Base-by-base conservation (phyloP, 176 grass and related monocot species). In the Luzula sylvatica region DNA sequence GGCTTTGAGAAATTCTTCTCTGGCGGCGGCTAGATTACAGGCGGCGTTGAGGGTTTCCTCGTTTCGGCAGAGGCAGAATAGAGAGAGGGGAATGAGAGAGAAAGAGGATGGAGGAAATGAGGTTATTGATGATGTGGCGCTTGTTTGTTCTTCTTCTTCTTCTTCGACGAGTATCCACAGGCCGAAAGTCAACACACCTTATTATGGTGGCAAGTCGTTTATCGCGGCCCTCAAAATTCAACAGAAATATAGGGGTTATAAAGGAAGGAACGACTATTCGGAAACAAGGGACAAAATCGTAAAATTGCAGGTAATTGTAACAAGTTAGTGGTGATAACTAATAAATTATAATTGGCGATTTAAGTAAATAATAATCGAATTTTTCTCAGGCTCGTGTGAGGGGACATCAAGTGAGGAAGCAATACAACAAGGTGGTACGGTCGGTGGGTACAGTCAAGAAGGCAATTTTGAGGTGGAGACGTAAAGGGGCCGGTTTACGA, bases 201-300 rank as follows among this genome's bases (percentile, higher is more conserved):
- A 61, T 21, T 64, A 4, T 64, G 47, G 30, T 45, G 30, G 24
- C 58, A 72, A 92, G 65, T 62, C 87, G 38, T 71, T 65, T 53
- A 48, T 62, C 19, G 80, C 87, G 32, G 87, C 81, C 67, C 62
- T 72, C 48, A 72, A 76, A 32, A 93, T 93, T 67, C 87, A 93
- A 22, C 68, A 81, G 63, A 93, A 93, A 50, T 93, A 81, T 56
- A 71, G 87, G 64, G 77, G 87, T 23, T 93, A 81, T 80, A 93
- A 86, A 73, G 81, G 81, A 20, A 72, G 81, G 35, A 78, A 86
- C 7, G 81, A 93, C 20, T 93, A 81, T 64, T 53, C 85, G 58
- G 69, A 71, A 26, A 68, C 85, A 26, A 74, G 81, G 30, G 69
- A 72, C 14, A 67, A 71, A 22, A 75, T 86, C 32, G 81, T 93